Base-by-base conservation (phyloP, 495 filamentous ascomycete species). In the Astrocystis sublimbata region DNA sequence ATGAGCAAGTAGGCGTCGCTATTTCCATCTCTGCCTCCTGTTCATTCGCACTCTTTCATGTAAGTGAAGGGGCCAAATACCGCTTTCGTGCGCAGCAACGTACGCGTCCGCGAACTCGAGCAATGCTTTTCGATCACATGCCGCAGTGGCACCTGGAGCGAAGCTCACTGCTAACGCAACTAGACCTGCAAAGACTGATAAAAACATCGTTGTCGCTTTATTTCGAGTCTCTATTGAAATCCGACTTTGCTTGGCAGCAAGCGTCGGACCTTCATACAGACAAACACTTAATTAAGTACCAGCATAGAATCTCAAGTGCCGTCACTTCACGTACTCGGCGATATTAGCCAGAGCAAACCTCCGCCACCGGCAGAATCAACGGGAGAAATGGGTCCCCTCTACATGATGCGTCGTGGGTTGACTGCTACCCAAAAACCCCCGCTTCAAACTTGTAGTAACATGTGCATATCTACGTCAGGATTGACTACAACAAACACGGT, bases 371-470 rank as follows among this genome's bases (percentile, higher is more conserved):
- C 35, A 71, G 66, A 71, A 71, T 71, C 30, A 63, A 33, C 68
- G 68, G 68, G 66, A 71, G 55, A 71, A 68, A 66, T 73, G 73
- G 65, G 61, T 12, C 52, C 40, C 10, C n/a, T n/a, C n/a, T n/a
- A n/a, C n/a, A n/a, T n/a, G n/a, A n/a, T n/a, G n/a, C n/a, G n/a
- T n/a, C n/a, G n/a, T n/a, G n/a, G n/a, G n/a, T n/a, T n/a, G n/a
- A n/a, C n/a, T n/a, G n/a, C n/a, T n/a, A n/a, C n/a, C n/a, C n/a
- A n/a, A n/a, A n/a, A n/a, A n/a, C n/a, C n/a, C n/a, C n/a, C n/a
- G n/a, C n/a, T n/a, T n/a, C n/a, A n/a, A n/a, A n/a, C n/a, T n/a
- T n/a, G n/a, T n/a, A n/a, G n/a, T n/a, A n/a, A n/a, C n/a, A n/a
- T n/a, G n/a, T n/a, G n/a, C n/a, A n/a, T n/a, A n/a, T n/a, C n/a